These are phyloP conservation scores for Botryotinia globosa DNA, from an alignment of 2,329 filamentous ascomycete genomes.

Conservation along the genomic window DNA sequence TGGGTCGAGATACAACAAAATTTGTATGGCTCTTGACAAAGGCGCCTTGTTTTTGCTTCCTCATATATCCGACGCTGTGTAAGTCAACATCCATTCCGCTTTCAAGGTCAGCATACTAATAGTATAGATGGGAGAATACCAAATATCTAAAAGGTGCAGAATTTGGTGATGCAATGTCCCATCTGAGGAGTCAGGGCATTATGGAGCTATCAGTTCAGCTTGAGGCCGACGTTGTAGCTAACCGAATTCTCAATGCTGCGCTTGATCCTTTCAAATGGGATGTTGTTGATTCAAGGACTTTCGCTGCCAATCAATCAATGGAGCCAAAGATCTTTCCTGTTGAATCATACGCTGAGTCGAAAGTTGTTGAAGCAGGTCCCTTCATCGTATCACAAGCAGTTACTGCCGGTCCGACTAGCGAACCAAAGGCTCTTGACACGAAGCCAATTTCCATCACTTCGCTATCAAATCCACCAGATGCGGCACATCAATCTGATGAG, in stretches of 20 bases:
- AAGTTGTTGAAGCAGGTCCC: neutral
- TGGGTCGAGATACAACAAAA: neutral
- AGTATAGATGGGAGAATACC: neutral
- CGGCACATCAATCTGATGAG: neutral
- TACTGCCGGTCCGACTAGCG: neutral
- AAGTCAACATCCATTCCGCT: neutral
- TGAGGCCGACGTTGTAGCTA: neutral
- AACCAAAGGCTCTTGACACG: no score
- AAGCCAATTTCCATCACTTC: neutral
- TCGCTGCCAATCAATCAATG: neutral
- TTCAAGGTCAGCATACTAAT: neutral
- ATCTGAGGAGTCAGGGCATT: neutral
- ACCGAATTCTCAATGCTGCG: neutral
- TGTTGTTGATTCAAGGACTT: neutral
- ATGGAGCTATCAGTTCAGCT: neutral
- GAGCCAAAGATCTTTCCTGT: neutral
- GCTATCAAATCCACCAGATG: neutral
- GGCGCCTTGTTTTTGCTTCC: neutral
- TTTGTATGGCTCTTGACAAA: neutral
- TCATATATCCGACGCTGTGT: neutral
- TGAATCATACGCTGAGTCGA: neutral
- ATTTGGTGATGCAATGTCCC: neutral
- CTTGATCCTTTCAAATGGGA: conserved; percentile 3
- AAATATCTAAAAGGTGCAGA: neutral
- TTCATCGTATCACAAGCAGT: neutral